These are phyloP conservation scores for Aspergillus ochraceus DNA, from an alignment of 2,329 filamentous ascomycete species.

Conservation along the genomic window DNA sequence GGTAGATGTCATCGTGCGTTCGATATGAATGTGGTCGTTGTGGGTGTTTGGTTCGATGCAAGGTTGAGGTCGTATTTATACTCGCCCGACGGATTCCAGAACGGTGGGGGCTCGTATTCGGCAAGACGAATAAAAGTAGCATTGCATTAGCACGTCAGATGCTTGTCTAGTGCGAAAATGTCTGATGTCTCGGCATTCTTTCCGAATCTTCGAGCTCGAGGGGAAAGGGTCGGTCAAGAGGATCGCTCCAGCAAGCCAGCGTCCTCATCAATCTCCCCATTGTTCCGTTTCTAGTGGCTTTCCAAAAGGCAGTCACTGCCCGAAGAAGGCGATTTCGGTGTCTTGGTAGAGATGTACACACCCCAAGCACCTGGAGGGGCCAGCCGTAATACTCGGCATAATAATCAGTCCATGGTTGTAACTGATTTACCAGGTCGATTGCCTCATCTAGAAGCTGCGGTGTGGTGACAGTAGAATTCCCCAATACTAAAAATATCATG, in stretches of 20 bases:
- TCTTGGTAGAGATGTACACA: slow-evolving; percentile 1
- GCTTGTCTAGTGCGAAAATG: no score
- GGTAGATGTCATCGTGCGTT: background rate
- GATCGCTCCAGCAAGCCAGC: slow-evolving; percentile 1
- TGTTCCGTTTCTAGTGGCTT: slow-evolving; percentile 22
- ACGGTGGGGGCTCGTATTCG: background rate
- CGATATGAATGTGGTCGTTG: background rate
- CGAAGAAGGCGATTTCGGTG: slow-evolving; percentile 16
- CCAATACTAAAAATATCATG: background rate
- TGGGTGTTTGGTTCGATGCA: background rate
- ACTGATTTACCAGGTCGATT: slow-evolving; percentile 10
- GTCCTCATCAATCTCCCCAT: slow-evolving; percentile 23
- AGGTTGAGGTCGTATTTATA: background rate
- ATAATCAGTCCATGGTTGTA: slow-evolving; percentile 22
- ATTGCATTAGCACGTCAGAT: no score
- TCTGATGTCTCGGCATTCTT: no score
- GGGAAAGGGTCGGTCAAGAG: background rate
- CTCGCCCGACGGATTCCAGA: background rate
- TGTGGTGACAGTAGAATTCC: background rate
- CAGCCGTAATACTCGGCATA: slow-evolving; percentile 30
- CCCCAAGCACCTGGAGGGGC: slow-evolving; percentile 23
- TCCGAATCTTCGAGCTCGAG: no score
- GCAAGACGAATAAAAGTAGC: background rate
- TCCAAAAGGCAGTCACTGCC: slow-evolving; percentile 21
- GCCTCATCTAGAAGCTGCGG: slow-evolving; percentile 13